Base-by-base conservation (phyloP, 1,284 basidiomycete species). In the Heliocybe sulcata region DNA sequence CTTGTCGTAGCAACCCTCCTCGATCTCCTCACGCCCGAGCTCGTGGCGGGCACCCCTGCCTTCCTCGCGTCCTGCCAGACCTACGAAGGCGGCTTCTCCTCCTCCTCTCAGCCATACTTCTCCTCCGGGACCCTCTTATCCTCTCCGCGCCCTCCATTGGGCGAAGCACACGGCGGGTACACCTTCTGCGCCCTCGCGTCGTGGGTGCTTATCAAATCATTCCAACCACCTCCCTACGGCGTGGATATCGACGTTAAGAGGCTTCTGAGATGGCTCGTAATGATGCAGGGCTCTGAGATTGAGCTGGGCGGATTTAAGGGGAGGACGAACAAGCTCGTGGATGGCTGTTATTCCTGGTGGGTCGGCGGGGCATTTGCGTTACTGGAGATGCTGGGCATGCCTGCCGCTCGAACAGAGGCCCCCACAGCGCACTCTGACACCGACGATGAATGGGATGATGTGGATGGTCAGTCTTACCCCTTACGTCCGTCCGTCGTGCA, bases 331-430 rank as follows among this genome's bases (percentile, higher is more conserved):
- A 99, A 99, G 71, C 81, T 99, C 12, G 96, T 99, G 0, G 97
- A 99, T 65, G 97, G 96, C 2, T 99, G 97, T 71, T 99, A 99
- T 69, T 87, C 91, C 29, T 99, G 97, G 97, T 99, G 94, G 90
- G 92, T 95, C 26, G 96, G 92, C 1, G 95, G 95, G 0, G 81
- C 89, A n/a, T 91, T 97, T 66, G 79, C 83, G 0, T 72, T 98
- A 10, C 72, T 97, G 0, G 88, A 90, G 54, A 84, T 89, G 11
- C 69, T 89, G 1, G 81, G 82, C 8, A 79, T 2, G 72, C 70
- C 53, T 63, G 70, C 65, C 61, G 27, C 55, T 23, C 63, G 62
- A 27, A 66, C 63, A n/a, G 60, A 60, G 4, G 50, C 53, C 3
- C 35, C 55, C 16, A 49, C 65, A n/a, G 64, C 70, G 11, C 59